Evolutionary conservation across 371 early-diverging fungal genomes (phyloP).

Genomic region (Actinomortierella wolfii): DNA sequence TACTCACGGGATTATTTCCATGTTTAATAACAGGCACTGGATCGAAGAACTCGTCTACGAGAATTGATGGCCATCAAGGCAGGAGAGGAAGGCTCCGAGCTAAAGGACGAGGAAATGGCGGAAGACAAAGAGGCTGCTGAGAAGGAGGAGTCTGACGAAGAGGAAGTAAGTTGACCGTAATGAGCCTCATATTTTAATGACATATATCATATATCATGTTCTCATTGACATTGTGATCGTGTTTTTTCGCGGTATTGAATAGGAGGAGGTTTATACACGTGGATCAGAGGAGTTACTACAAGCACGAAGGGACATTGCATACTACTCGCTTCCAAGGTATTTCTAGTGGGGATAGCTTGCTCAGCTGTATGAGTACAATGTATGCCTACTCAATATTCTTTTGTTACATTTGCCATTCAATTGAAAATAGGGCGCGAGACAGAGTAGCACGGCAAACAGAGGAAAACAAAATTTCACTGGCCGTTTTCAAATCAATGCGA

Average conservation of each 20-base stretch:
- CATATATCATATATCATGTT: slow-evolving; percentile 1
- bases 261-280: slow-evolving; percentile 89
- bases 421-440: slow-evolving; percentile 64
- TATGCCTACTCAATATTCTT: neutral
- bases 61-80: slow-evolving; percentile 69
- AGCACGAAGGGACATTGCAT: slow-evolving; percentile 76
- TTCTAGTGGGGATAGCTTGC: too few relatives aligned
- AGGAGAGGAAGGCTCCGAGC: slow-evolving; percentile 47
- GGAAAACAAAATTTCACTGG: slow-evolving; percentile 73
- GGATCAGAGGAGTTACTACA: slow-evolving; percentile 73
- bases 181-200: neutral
- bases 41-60: slow-evolving; percentile 86
- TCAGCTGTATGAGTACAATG: too few relatives aligned
- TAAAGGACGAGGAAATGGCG: slow-evolving; percentile 51
- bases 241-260: slow-evolving; percentile 24
- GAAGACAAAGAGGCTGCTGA: slow-evolving; percentile 55
- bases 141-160: slow-evolving; percentile 44
- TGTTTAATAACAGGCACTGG: slow-evolving; percentile 70
- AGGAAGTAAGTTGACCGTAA: slow-evolving; percentile 33
- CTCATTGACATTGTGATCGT: neutral
- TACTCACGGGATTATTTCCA: neutral
- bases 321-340: slow-evolving; percentile 80
- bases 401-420: slow-evolving; percentile 5
- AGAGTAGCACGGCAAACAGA: slow-evolving; percentile 71
- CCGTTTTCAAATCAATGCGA: slow-evolving; percentile 73